Evolutionary conservation across 2,329 filamentous ascomycete genomes (phyloP).

Genomic region (Beauveria caledonica): DNA sequence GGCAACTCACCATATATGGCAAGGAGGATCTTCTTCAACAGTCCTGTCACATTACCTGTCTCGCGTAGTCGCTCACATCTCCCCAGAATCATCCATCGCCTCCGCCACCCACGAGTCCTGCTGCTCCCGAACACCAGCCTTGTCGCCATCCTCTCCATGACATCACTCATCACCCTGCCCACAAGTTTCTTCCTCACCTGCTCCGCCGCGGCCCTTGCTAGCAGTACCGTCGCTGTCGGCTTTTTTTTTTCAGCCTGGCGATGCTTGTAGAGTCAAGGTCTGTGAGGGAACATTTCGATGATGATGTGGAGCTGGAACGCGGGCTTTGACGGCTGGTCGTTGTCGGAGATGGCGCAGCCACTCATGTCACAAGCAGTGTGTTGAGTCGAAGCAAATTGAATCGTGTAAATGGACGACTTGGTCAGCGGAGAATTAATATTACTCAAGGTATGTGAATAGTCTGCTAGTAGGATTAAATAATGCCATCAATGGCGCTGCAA

Average conservation of each 20-base stretch:
- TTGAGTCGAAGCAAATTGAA: too few species aligned
- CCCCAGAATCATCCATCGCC: neutral
- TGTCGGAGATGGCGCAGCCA: constrained; percentile 2
- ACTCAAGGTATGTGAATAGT: neutral
- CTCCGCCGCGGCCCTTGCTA: neutral
- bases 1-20: neutral
- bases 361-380: neutral
- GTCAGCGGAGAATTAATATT: neutral
- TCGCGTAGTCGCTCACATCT: neutral
- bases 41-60: neutral
- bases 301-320: neutral
- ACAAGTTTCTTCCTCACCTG: neutral
- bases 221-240: neutral
- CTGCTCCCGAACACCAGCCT: neutral
- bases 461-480: neutral
- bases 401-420: neutral
- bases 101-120: neutral
- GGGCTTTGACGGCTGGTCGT: neutral
- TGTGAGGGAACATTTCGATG: neutral
- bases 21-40: neutral
- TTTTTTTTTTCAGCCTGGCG: neutral
- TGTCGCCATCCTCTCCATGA: neutral
- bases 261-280: neutral
- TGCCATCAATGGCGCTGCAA: neutral
- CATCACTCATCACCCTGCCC: neutral